These are phyloP conservation scores for Malus hybrid DNA, from an alignment of 331 rosid species.

Conservation along the genomic window DNA sequence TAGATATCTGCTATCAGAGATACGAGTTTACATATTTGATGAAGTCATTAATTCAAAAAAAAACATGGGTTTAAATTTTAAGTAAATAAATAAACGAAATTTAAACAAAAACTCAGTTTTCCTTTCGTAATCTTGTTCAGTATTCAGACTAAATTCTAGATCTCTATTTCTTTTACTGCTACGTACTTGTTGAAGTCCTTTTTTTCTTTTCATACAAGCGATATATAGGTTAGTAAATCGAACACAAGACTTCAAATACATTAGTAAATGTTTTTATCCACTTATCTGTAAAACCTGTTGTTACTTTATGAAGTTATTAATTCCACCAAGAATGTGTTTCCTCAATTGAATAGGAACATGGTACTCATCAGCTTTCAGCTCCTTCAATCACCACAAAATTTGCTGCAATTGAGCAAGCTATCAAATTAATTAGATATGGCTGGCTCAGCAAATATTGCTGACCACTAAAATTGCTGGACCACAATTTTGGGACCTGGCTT, in stretches of 20 bases:
- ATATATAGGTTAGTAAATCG: not conserved
- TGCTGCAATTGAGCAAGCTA: not conserved
- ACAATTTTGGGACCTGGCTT: constrained; percentile 33
- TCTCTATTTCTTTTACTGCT: no score
- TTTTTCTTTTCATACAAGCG: no score
- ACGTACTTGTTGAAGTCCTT: no score
- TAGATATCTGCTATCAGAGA: not conserved
- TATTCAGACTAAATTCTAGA: not conserved
- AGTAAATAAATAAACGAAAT: not conserved
- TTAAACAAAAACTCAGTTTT: not conserved
- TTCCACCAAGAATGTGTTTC: not conserved
- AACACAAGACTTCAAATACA: not conserved
- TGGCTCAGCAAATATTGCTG: constrained; percentile 21
- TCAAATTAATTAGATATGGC: constrained; percentile 28
- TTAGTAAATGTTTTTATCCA: not conserved
- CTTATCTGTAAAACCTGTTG: not conserved
- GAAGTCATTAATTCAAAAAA: not conserved
- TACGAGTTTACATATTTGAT: not conserved
- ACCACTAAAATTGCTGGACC: constrained; percentile 61
- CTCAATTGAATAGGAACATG: not conserved
- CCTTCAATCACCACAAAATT: constrained; percentile 5
- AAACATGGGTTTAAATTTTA: not conserved
- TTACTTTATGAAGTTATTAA: not conserved
- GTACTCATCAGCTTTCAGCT: not conserved
- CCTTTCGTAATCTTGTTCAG: not conserved